These are phyloP conservation scores for Pharus latifolius DNA, from an alignment of 176 grass and related monocot genomes.

Conservation along the genomic window DNA sequence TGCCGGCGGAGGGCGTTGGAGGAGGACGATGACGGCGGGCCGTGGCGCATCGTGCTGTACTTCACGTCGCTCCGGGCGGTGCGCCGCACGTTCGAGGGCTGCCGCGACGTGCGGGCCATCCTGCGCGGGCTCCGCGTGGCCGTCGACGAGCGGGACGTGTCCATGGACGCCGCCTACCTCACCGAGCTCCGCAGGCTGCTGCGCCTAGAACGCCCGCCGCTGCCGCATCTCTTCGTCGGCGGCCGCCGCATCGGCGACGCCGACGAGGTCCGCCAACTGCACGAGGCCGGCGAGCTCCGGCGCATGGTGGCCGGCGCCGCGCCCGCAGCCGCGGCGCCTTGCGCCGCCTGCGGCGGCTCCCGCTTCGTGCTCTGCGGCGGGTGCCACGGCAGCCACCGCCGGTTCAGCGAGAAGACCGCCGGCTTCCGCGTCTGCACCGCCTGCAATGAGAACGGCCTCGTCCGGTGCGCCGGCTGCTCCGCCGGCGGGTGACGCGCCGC, in stretches of 20 bases:
- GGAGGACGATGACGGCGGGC: too few relatives aligned
- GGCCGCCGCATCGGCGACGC: conserved; percentile 58
- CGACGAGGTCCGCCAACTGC: conserved; percentile 61
- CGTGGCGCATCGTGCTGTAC: conserved; percentile 68
- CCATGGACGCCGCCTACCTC: conserved; percentile 73
- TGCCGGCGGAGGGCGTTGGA: not conserved
- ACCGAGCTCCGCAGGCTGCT: conserved; percentile 45
- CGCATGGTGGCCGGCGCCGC: conserved; percentile 41
- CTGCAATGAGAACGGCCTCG: conserved; percentile 91
- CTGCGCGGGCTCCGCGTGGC: conserved; percentile 61
- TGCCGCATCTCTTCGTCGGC: conserved; percentile 82
- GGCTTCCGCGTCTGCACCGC: conserved; percentile 61
- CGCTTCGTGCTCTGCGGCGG: conserved; percentile 45
- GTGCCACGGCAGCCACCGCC: conserved; percentile 54
- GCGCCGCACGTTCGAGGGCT: conserved; percentile 64
- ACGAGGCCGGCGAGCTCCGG: conserved; percentile 70
- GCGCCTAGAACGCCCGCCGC: conserved; percentile 15
- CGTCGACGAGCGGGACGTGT: conserved; percentile 86
- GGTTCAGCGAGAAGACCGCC: conserved; percentile 68
- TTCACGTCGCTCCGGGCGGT: conserved; percentile 82
- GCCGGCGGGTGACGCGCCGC: not conserved
- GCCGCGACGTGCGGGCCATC: conserved; percentile 49
- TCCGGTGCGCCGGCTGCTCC: conserved; percentile 47
- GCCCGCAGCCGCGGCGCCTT: conserved; percentile 14
- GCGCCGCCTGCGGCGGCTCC: conserved; percentile 54